phyloP scores from a whole-genome alignment of 495 filamentous ascomycete species.

The Talaromyces proteolyticus region DNA sequence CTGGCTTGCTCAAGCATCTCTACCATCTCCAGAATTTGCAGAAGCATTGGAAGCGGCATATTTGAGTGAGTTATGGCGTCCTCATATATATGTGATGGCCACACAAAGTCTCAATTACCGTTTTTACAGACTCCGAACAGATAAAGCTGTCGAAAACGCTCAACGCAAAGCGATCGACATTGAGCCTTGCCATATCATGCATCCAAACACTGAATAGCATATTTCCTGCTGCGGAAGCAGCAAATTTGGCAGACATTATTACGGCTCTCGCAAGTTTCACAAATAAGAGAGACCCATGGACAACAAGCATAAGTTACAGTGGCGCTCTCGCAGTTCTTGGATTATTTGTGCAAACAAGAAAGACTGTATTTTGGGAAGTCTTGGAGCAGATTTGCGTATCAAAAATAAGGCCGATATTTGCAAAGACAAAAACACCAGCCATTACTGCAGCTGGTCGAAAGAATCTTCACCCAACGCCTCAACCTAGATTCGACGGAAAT shows the following conservation, averaged over 20 bases:
- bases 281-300: constrained; percentile 48
- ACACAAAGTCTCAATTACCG: background rate
- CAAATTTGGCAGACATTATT: constrained; percentile 17
- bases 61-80: constrained; percentile 14
- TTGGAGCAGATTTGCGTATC: constrained; percentile 48
- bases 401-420: constrained; percentile 62
- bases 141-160: constrained; percentile 6
- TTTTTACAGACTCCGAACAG: constrained; percentile 10
- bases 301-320: constrained; percentile 22
- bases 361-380: constrained; percentile 30
- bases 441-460: constrained; percentile 59
- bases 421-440: constrained; percentile 54
- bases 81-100: background rate
- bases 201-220: constrained; percentile 15
- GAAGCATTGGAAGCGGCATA: constrained; percentile 17
- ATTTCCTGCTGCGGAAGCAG: constrained; percentile 13
- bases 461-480: constrained; percentile 44
- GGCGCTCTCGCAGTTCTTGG: constrained; percentile 36
- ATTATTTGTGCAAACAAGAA: constrained; percentile 21
- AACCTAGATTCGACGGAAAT: constrained; percentile 35
- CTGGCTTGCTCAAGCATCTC: constrained; percentile 26
- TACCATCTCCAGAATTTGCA: constrained; percentile 30
- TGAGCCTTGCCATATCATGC: constrained; percentile 24
- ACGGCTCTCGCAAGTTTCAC: constrained; percentile 42
- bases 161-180: constrained; percentile 17